These are phyloP conservation scores for Petunia hybrid DNA, from an alignment of 305 asterid species.

Conservation along the genomic window DNA sequence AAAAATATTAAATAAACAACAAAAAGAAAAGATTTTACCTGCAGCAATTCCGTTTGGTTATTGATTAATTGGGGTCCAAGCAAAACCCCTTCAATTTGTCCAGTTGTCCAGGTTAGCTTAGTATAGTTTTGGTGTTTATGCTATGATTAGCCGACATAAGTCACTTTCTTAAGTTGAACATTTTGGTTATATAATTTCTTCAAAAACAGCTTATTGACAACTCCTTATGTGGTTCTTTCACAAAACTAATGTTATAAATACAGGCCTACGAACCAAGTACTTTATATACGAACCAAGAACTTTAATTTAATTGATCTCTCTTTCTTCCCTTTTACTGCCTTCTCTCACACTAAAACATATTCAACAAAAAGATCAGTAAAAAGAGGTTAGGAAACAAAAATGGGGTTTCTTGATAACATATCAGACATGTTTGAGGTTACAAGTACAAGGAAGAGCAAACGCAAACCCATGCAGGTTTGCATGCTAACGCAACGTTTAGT, in stretches of 20 bases:
- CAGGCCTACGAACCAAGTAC: background rate
- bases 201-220: slow-evolving; percentile 28
- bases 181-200: background rate
- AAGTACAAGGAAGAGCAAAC: slow-evolving; percentile 59
- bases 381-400: slow-evolving; percentile 30
- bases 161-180: slow-evolving; percentile 1
- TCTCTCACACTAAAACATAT: background rate
- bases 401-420: slow-evolving; percentile 79
- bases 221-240: background rate
- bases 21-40: background rate
- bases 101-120: slow-evolving; percentile 10
- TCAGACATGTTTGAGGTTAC: slow-evolving; percentile 55
- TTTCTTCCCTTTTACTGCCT: background rate
- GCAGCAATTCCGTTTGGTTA: background rate
- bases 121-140: background rate
- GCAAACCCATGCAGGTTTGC: slow-evolving; percentile 66
- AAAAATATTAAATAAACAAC: background rate
- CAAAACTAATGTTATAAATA: slow-evolving; percentile 15
- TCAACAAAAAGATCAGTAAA: background rate
- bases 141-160: slow-evolving; percentile 9
- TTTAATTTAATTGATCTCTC: background rate
- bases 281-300: background rate
- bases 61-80: slow-evolving; percentile 30
- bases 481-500: background rate
- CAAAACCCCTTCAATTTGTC: background rate